Conservation (phyloP, 139 green algal species). For the Volvox reticuliferus region DNA sequence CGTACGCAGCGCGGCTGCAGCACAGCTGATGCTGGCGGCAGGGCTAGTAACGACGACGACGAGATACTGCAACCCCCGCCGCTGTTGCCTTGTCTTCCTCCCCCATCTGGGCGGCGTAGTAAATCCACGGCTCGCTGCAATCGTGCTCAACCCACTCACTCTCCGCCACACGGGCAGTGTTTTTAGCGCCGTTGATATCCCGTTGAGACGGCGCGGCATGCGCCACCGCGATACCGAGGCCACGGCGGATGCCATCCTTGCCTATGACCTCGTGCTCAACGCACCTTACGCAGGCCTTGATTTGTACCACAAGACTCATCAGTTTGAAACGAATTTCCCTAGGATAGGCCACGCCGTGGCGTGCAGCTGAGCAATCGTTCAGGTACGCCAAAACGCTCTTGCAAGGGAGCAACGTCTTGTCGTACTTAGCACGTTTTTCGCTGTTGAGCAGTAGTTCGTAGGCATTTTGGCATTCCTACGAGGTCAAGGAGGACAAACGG, state of each 20-base stretch:
- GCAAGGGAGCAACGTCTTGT: constrained; percentile 10
- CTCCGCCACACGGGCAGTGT: not conserved
- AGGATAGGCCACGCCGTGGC: constrained; percentile 1
- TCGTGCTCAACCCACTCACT: constrained; percentile 10
- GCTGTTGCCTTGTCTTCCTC: not conserved
- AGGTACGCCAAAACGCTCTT: constrained; percentile 33
- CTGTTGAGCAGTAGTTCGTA: constrained; percentile 29
- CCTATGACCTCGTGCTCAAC: constrained; percentile 14
- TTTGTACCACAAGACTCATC: not conserved
- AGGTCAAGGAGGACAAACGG: not conserved
- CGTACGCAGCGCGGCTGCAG: no score
- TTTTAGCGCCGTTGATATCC: not conserved
- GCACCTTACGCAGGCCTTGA: constrained; percentile 28
- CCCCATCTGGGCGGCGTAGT: constrained; percentile 12
- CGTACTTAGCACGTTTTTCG: constrained; percentile 34
- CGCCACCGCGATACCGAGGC: not conserved
- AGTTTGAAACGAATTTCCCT: constrained; percentile 13
- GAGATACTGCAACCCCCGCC: not conserved
- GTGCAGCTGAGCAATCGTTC: constrained; percentile 20
- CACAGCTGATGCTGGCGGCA: no score
- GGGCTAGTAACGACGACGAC: not conserved
- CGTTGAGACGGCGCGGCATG: not conserved
- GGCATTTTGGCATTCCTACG: constrained; percentile 15
- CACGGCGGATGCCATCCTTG: not conserved
- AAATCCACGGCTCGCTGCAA: constrained; percentile 39